Evolutionary conservation across 192 early-diverging fungal genomes (phyloP), one percentile per base, ranked within the genome.

Genomic region (Entrophospora sp.): DNA sequence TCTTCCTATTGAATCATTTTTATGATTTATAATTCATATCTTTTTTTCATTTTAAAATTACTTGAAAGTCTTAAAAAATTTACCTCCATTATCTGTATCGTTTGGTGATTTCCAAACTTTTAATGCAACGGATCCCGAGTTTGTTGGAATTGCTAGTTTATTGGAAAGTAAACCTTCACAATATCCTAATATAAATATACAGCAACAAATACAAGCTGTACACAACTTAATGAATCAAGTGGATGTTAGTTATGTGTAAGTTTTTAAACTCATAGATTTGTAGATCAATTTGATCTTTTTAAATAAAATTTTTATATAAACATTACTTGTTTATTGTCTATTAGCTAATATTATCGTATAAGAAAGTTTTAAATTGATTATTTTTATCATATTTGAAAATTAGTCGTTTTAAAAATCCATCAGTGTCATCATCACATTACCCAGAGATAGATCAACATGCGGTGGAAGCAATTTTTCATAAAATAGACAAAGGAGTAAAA

Each of bases 201-300:
- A 65, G 36, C 45, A 53, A 37, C 63, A 65, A 28, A 31, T 65
- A 27, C 34, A 66, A 30, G 36, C 64, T 32, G 64, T 55, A 32
- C 34, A 35, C 10, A 25, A 28, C 10, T 36, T 55, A 4, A 8
- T 66, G 24, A 55, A 43, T 43, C 64, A 66, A 27, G 52, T 43
- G 30, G 64, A 66, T 55, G 64, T 66, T 12, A 66, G 64, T 28
- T 66, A 66, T 42, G 52, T 66, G 64, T 66, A 55, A 66, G 64
- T 42, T 60, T 12, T 14, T 42, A 25, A 36, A 14, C 14, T 61
- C 9, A 45, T 30, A 24, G 5, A 31, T 18, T 61, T n/a, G n/a
- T n/a, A n/a, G n/a, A n/a, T 27, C 13, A 45, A 13, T 6, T n/a
- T 13, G 37, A 31, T 31, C 14, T 31, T 40, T 40, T 12, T 24